Evolutionary conservation across 768 basidiomycete genomes (phyloP), one percentile per base, ranked within the genome.

Genomic region (Hirschioporus abietinus): DNA sequence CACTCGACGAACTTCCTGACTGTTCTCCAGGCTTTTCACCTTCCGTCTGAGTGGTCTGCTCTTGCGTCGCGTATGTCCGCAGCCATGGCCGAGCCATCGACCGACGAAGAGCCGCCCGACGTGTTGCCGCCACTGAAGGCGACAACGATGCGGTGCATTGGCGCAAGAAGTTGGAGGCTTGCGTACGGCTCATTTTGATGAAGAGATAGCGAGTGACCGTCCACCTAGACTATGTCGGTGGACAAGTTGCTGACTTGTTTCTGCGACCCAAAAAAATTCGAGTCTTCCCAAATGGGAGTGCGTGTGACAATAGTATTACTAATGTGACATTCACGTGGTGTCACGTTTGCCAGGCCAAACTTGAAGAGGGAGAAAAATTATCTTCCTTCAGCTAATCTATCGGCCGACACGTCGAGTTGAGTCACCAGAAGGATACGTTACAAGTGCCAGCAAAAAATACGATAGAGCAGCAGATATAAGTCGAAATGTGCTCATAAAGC

Each of bases 61-160:
- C 42, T 10, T 52, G 42, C 12, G 42, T 52, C 12, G 42, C 42
- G 42, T 52, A 52, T 52, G 42, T 3, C 42, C 42, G 42, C 42
- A 52, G 4, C 42, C 42, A 52, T 20, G 42, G 42, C 15, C 42
- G 42, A 52, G 42, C 42, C 42, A 52, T 52, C 4, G 42, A 52
- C 42, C 42, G 12, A 12, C 42, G 42, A 52, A 52, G 42, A 52
- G 42, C 42, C 42, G 42, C 42, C 42, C 42, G 42, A 10, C 12
- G 42, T 15, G 42, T 52, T 10, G 42, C 42, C 42, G 42, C 42
- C 42, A 52, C 42, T 52, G 42, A 52, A 52, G 82, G 79, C 60
- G 89, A 84, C 70, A 86, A 68, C n/a, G 82, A 81, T 72, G 83
- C 78, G 68, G 86, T 83, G 75, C 84, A 86, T n/a, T 85, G 80